Percentiles rank a stretch among this genome's conserved stretches.
phyloP scores from a whole-genome alignment of 208 protist species.

The Trypanosoma caninum region DNA sequence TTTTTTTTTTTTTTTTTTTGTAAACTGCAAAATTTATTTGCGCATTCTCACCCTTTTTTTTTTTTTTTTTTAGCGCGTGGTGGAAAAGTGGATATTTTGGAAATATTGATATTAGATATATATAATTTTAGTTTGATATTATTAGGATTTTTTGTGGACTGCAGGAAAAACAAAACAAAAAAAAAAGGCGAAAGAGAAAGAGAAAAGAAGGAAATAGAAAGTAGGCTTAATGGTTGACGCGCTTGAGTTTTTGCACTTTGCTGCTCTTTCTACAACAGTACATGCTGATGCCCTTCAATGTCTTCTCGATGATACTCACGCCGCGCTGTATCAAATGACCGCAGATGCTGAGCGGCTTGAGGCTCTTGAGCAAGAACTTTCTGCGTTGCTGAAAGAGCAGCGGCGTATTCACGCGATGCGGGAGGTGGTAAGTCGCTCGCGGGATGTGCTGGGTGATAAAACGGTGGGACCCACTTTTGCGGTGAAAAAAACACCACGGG shows the following conservation, averaged over 20 bases:
- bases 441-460: neutral
- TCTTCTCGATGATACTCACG: slow-evolving; percentile 46
- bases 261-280: slow-evolving; percentile 63
- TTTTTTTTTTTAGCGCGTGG: neutral
- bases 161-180: no score
- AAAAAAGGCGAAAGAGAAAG: no score
- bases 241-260: slow-evolving; percentile 53
- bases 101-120: no score
- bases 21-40: no score
- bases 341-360: slow-evolving; percentile 49
- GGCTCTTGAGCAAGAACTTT: slow-evolving; percentile 43
- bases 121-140: no score
- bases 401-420: slow-evolving; percentile 37
- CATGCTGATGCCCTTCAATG: slow-evolving; percentile 71
- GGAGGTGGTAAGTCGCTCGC: slow-evolving; percentile 34
- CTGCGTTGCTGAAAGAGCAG: slow-evolving; percentile 37
- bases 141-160: no score
- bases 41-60: neutral
- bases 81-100: neutral
- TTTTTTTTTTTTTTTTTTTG: slow-evolving; percentile 11
- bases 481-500: neutral
- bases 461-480: neutral
- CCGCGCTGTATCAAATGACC: slow-evolving; percentile 43
- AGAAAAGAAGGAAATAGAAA: no score
- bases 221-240: slow-evolving; percentile 26